Conservation (phyloP, 1,139 yeast species). For the Schwanniomyces etchellsii region DNA sequence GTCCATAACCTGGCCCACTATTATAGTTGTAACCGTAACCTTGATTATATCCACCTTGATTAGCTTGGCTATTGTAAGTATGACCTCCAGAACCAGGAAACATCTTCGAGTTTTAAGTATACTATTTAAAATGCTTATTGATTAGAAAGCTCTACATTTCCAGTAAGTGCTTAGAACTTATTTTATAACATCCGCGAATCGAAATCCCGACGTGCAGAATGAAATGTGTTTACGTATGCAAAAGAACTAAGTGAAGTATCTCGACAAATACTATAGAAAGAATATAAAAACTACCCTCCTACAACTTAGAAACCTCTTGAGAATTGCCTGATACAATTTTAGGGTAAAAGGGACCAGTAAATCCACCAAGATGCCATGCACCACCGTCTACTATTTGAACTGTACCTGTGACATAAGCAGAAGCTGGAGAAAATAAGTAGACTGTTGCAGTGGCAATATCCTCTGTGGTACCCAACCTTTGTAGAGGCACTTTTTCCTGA, state of each 20-base stretch:
- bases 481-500: slow-evolving; percentile 58
- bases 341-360: slow-evolving; percentile 32
- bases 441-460: slow-evolving; percentile 92
- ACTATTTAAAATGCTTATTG: no score
- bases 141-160: no score
- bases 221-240: no score
- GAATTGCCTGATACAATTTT: not conserved
- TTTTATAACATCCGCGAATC: no score
- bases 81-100: slow-evolving; percentile 34
- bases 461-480: slow-evolving; percentile 63
- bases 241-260: no score
- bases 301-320: no score
- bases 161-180: no score
- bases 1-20: slow-evolving; percentile 9
- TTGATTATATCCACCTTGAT: no score
- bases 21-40: slow-evolving; percentile 5
- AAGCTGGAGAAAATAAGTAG: slow-evolving; percentile 77
- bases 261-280: no score
- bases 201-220: no score
- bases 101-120: slow-evolving; percentile 12
- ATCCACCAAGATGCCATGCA: slow-evolving; percentile 71
- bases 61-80: no score
- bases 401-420: slow-evolving; percentile 72
- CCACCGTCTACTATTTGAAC: slow-evolving; percentile 86
- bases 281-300: no score